Base-by-base conservation (phyloP, 495 filamentous ascomycete species). In the Penicillium diatomitis region DNA sequence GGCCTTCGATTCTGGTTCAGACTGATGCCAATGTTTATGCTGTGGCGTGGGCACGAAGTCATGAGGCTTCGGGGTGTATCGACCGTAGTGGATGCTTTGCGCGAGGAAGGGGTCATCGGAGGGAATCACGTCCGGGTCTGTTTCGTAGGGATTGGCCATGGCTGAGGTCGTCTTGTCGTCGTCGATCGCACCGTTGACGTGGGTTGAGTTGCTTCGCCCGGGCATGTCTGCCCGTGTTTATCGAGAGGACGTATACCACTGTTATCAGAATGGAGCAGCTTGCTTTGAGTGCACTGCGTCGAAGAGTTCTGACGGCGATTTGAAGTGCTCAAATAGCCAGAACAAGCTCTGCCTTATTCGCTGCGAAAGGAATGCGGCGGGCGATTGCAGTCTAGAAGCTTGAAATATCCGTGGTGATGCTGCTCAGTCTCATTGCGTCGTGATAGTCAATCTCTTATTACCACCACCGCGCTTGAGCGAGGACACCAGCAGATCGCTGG, bases 11-110 rank as follows among this genome's bases (percentile, higher is more conserved):
- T 61, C 55, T 5, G 62, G 56, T 31, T 71, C 64, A 9, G 61
- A 50, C 11, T 61, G 50, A 44, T 61, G 58, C 70, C 70, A 73
- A 28, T 56, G 51, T 37, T 60, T 55, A 48, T 68, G 59, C 38
- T 42, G 60, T 45, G 70, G 70, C 38, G 54, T 57, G 20, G 20
- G 20, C 20, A 20, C 20, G 51, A 72, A 73, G 50, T 73, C 70
- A 44, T 60, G 58, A 28, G 58, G 50, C n/a, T 59, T 59, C 30
- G 64, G 63, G 29, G 58, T 36, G 48, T 72, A 73, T n/a, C 70
- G 67, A n/a, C 69, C 70, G 54, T 73, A 73, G 0, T 66, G 60
- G 32, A 56, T 49, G 34, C 67, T 73, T 45, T 60, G 62, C 8
- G 50, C 48, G 12, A 67, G 54, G 39, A 69, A 70, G 1, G 65